Evolutionary conservation across 352 stramenopile genomes (phyloP), one percentile per base, ranked within the genome.

Genomic region (Phytophthora palmivora): DNA sequence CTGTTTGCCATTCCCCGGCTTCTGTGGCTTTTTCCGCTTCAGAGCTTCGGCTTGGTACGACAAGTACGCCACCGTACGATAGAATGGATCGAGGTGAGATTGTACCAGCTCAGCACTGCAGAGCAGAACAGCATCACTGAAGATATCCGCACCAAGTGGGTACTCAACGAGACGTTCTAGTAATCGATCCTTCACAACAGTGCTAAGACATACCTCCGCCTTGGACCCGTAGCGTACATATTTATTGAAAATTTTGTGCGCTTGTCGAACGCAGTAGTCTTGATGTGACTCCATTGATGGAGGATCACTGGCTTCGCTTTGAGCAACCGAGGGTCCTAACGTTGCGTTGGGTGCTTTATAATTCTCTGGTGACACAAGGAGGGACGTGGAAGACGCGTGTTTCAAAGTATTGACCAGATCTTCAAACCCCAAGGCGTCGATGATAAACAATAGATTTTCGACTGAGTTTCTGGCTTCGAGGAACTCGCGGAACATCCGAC

Each of bases 211-310:
- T 32, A 91, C 78, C 59, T 89, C 81, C 6, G 82, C 78, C 45
- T 89, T 89, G 2, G 82, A 89, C 18, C 82, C 82, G 44, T 81
- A 88, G 11, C 81, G 81, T 16, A 91, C 76, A 39, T 87, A 91
- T 57, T 91, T 91, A 63, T 82, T 89, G 58, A 88, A 91, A 64
- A 88, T 89, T 41, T 91, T 91, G 38, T 88, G 78, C 3, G 81
- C 78, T 26, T 89, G 73, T 1, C 79, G 76, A 32, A 87, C 59
- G 16, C 78, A 86, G 26, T 84, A 91, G 37, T 88, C 79, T 36
- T 85, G 59, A 12, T 79, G 75, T 2, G 78, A 85, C 6, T 63
- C 42, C 14, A 76, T 42, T 0, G 46, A 55, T 2, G 46, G 55
- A 1, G 49, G 9, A 12, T 64, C 60, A 8, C 49, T 19, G 2